These are phyloP conservation scores for Graphium sp. DNA, from an alignment of 2,329 filamentous ascomycete species.

Conservation along the genomic window DNA sequence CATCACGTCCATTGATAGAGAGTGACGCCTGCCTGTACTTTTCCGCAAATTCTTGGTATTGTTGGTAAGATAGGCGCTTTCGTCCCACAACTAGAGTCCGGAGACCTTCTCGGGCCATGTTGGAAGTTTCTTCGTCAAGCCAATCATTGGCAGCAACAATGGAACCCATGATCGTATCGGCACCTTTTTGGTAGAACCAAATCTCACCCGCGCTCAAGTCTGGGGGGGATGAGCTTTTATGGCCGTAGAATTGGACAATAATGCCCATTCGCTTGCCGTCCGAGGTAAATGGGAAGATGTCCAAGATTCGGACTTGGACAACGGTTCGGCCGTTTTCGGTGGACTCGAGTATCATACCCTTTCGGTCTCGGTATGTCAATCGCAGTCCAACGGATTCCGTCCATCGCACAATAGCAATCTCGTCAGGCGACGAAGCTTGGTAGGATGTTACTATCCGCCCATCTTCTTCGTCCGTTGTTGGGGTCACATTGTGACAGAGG, in stretches of 20 bases:
- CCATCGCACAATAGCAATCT: conserved; percentile 95
- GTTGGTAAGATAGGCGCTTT: conserved; percentile 60
- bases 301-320: conserved; percentile 75
- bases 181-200: conserved; percentile 98
- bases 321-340: conserved; percentile 56
- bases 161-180: conserved; percentile 92
- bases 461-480: conserved; percentile 59
- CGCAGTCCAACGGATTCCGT: conserved; percentile 83
- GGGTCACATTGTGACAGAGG: conserved; percentile 93
- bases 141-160: conserved; percentile 95
- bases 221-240: conserved; percentile 23
- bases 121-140: conserved; percentile 97
- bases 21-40: conserved; percentile 68
- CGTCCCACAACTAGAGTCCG: conserved; percentile 91
- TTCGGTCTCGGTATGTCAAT: conserved; percentile 71
- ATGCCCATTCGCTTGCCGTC: conserved; percentile 98
- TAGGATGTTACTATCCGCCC: conserved; percentile 69
- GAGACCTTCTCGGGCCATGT: conserved; percentile 94
- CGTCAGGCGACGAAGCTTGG: conserved; percentile 92
- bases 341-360: conserved; percentile 67
- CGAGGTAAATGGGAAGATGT: conserved; percentile 94
- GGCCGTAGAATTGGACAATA: conserved; percentile 68
- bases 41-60: conserved; percentile 65
- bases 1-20: conserved; percentile 63
- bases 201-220: conserved; percentile 55